Conservation (phyloP, 208 protist species). For the Acanthamoeba culbertsoni region DNA sequence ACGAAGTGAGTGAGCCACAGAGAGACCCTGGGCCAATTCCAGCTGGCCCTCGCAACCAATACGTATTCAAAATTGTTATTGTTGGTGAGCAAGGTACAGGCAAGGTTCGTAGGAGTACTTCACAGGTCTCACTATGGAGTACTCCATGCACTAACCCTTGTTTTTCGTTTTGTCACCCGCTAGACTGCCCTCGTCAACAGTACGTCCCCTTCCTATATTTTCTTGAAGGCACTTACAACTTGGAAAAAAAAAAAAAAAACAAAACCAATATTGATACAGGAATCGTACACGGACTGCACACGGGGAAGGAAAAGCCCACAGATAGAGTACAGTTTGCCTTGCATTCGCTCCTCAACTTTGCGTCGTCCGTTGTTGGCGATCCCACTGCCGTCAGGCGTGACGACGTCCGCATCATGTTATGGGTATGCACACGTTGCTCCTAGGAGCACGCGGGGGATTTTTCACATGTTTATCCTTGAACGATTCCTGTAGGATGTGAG, state of each 20-base stretch:
- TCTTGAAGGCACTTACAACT: background rate
- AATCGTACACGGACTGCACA: background rate
- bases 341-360: background rate
- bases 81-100: background rate
- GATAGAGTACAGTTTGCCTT: background rate
- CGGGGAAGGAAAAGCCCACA: background rate
- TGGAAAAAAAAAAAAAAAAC: background rate
- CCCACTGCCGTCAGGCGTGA: background rate
- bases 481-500: background rate
- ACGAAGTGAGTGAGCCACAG: constrained; percentile 27
- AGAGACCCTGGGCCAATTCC: background rate
- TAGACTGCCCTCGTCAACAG: background rate
- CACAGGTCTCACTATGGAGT: background rate
- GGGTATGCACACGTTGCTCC: background rate
- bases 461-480: background rate
- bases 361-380: background rate
- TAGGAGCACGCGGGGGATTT: background rate
- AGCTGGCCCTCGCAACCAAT: background rate
- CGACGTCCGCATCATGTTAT: constrained; percentile 6
- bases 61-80: background rate
- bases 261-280: background rate
- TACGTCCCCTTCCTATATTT: background rate
- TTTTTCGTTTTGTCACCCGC: background rate
- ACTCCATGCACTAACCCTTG: background rate
- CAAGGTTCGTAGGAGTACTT: background rate